Evolutionary conservation across 1,284 basidiomycete genomes (phyloP), one percentile per base, ranked within the genome.

Genomic region (Tylopilus sp.): DNA sequence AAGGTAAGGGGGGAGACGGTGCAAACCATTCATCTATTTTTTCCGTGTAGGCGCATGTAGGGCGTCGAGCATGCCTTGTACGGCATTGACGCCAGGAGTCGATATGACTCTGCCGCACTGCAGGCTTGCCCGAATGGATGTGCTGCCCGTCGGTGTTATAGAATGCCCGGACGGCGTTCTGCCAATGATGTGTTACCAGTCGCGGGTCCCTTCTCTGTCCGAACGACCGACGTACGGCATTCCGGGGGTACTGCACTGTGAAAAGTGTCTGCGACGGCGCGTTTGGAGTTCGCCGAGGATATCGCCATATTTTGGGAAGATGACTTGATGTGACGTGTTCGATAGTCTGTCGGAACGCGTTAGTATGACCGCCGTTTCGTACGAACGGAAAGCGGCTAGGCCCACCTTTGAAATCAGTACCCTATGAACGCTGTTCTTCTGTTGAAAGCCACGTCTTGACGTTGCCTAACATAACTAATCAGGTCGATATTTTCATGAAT

Each of bases 111-210:
- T 57, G 17, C 50, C 36, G 35, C 44, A 45, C 10, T 49, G 38
- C 18, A 52, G n/a, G 34, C 43, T n/a, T 49, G 2, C 61, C 45
- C 1, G 50, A 50, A n/a, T 52, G 39, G 26, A 53, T 43, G 20
- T 47, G 36, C 11, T 46, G 40, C 2, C 58, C 47, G 35, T 62
- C 61, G 61, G 61, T 28, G 18, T 52, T 42, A 20, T 55, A 40
- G 35, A 60, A 60, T 38, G 44, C 44, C 59, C 61, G 59, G 38
- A 54, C 57, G 43, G 50, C 57, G 45, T n/a, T 59, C 41, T 28
- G 51, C 51, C 4, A 57, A n/a, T n/a, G n/a, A 28, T 45, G 53
- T 52, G 10, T 46, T 53, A 0, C 60, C 38, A 3, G n/a, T n/a
- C n/a, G n/a, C n/a, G 51, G 3, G 31, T 46, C 31, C 3, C 12